Evolutionary conservation across 306 rosid species (phyloP), one percentile per base, ranked within the genome.

Genomic region (Sicyos edulis): DNA sequence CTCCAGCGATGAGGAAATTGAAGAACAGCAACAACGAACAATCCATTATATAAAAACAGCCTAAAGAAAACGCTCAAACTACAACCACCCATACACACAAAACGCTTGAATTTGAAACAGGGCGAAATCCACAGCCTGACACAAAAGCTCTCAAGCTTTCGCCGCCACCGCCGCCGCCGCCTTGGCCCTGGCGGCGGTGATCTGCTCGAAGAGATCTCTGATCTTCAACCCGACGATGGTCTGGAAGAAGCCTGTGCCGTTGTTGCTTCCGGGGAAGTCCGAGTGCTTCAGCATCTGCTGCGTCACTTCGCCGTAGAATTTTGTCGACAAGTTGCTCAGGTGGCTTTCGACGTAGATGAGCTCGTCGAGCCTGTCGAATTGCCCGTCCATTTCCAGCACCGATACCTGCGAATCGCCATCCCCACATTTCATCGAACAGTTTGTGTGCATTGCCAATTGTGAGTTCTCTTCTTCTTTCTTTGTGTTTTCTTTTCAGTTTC

Each of bases 281-380:
- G 95, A 70, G 71, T 87, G 99, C 95, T 95, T 91, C 95, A 95
- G 81, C 99, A 95, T 86, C 64, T 95, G 99, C 73, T 95, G 99
- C 32, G 97, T 95, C n/a, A 95, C 97, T 67, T 95, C 99, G 65
- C 99, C 99, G 50, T 95, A 95, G 92, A 93, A 95, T 80, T 91
- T 95, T 59, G 83, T 77, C 1, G 99, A 95, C 57, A 95, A 76
- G 83, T 86, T 91, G 89, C 99, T 95, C 6, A 95, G 83, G 76
- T 95, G 99, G 78, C 99, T 95, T 75, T 95, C 99, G 3, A 95
- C 97, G 37, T 95, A 95, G 77, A 95, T 95, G 51, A 95, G 81
- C 79, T 95, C 99, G 81, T 95, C 99, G 80, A 95, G 32, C 84
- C 99, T 91, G 89, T 95, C 99, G 79, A 93, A 95, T 72, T 95